Percentiles rank a stretch among this genome's conserved stretches.
These are phyloP conservation scores for Dothideomycetes sp. DNA, from an alignment of 2,329 filamentous ascomycete genomes.

Conservation along the genomic window DNA sequence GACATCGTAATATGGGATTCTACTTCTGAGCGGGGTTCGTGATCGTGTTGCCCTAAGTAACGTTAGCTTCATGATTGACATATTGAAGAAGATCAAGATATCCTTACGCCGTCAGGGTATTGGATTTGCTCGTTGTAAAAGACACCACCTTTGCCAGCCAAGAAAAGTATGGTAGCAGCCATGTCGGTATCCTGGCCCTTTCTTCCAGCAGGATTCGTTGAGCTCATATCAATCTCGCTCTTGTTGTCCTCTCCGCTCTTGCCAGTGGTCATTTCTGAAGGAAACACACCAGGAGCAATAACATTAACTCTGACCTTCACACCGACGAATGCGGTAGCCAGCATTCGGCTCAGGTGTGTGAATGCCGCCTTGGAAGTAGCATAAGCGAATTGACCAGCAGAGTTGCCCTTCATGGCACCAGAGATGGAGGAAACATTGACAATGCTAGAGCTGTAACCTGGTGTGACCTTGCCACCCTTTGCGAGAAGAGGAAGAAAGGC, in stretches of 20 bases:
- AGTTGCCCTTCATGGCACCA: constrained; percentile 40
- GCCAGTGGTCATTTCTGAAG: constrained; percentile 38
- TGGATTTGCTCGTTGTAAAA: constrained; percentile 45
- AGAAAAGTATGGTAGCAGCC: constrained; percentile 39
- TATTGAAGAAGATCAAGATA: background rate
- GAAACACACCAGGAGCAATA: constrained; percentile 34
- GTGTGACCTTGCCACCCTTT: constrained; percentile 34
- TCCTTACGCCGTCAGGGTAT: constrained; percentile 35
- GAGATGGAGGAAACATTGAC: constrained; percentile 44
- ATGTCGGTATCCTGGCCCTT: constrained; percentile 38
- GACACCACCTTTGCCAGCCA: constrained; percentile 38
- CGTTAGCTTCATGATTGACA: background rate
- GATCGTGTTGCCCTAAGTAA: constrained; percentile 4
- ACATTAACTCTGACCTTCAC: constrained; percentile 32
- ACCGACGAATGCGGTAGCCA: constrained; percentile 33
- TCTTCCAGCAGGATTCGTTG: constrained; percentile 34
- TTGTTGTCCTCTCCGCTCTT: constrained; percentile 36
- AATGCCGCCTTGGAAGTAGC: constrained; percentile 39
- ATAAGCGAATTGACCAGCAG: constrained; percentile 42
- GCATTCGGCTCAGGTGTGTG: constrained; percentile 34
- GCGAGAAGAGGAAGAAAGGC: constrained; percentile 44
- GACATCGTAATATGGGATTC: background rate
- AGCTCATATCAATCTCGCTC: constrained; percentile 28
- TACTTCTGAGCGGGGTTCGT: constrained; percentile 7
- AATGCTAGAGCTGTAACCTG: constrained; percentile 38